Evolutionary conservation across 768 basidiomycete species (phyloP).

Genomic region (Podaxis sp.): DNA sequence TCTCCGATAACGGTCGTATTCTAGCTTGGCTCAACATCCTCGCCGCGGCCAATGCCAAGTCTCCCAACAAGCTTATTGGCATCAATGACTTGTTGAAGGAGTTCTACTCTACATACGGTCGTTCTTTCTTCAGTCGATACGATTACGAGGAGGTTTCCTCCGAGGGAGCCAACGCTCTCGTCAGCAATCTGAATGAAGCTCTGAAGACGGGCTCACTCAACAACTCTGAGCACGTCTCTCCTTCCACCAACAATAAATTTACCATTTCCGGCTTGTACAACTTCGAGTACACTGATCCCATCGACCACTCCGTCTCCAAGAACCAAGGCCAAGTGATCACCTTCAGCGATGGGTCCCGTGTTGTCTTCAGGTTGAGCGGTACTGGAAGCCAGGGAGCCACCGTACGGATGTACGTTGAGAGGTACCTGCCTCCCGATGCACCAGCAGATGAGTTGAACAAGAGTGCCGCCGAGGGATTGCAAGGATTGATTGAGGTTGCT

Average conservation of each 20-base stretch:
- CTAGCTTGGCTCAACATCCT: conserved; percentile 97
- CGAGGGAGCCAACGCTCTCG: conserved; percentile 83
- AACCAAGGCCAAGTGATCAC: conserved; percentile 95
- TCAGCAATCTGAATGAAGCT: conserved; percentile 68
- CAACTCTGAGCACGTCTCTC: conserved; percentile 62
- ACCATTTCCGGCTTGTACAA: conserved; percentile 73
- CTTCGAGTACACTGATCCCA: conserved; percentile 99
- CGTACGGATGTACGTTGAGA: conserved; percentile 93
- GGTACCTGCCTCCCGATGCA: conserved; percentile 72
- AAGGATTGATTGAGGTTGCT: conserved; percentile 95
- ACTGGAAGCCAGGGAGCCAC: conserved; percentile 97
- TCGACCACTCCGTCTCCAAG: conserved; percentile 86
- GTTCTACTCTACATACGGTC: conserved; percentile 91
- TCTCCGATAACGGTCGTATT: conserved; percentile 2
- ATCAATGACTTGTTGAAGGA: conserved; percentile 88
- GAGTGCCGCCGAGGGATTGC: conserved; percentile 83
- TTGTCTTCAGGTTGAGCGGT: conserved; percentile 94
- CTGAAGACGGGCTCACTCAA: conserved; percentile 66
- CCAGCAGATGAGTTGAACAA: conserved; percentile 66
- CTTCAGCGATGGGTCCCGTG: conserved; percentile 88
- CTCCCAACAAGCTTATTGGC: conserved; percentile 70
- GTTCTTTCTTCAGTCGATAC: conserved; percentile 98
- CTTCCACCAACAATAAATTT: conserved; percentile 66
- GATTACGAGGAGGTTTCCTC: conserved; percentile 98
- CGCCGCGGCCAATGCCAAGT: conserved; percentile 78